These are phyloP conservation scores for Backusella luteola DNA, from an alignment of 192 early-diverging fungal species.

Conservation along the genomic window DNA sequence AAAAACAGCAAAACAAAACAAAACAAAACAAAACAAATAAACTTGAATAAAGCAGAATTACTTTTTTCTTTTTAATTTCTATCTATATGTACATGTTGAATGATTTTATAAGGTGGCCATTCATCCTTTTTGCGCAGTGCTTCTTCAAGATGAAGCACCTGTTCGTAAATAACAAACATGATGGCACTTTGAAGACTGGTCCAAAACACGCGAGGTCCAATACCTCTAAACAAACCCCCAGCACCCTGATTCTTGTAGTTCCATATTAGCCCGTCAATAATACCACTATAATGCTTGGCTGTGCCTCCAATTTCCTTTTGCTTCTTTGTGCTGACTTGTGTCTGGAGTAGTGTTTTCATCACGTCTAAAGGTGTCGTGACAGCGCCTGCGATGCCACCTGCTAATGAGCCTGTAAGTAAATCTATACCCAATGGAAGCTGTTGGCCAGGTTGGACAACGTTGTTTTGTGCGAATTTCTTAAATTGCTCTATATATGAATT, in stretches of 20 bases:
- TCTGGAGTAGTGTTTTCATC: conserved; percentile 58
- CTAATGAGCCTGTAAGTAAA: conserved; percentile 47
- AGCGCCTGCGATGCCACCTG: conserved; percentile 57
- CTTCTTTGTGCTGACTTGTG: conserved; percentile 42
- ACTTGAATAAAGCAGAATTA: neutral
- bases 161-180: conserved; percentile 78
- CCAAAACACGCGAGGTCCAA: conserved; percentile 73
- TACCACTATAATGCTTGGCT: conserved; percentile 50
- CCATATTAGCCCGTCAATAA: conserved; percentile 55
- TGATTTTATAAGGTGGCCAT: conserved; percentile 28
- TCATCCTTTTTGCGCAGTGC: conserved; percentile 19
- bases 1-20: neutral
- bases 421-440: conserved; percentile 47
- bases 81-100: conserved; percentile 8
- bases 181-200: conserved; percentile 63
- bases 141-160: conserved; percentile 49
- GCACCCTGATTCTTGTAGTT: conserved; percentile 55
- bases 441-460: conserved; percentile 35
- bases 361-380: conserved; percentile 59
- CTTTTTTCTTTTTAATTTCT: conserved; percentile 7
- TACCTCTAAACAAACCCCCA: conserved; percentile 68
- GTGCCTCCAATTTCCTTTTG: neutral
- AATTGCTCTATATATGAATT: conserved; percentile 46
- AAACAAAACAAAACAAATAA: neutral
- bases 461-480: conserved; percentile 46